These are phyloP conservation scores for Paramyrothecium roridum DNA, from an alignment of 2,329 filamentous ascomycete genomes.

Conservation along the genomic window DNA sequence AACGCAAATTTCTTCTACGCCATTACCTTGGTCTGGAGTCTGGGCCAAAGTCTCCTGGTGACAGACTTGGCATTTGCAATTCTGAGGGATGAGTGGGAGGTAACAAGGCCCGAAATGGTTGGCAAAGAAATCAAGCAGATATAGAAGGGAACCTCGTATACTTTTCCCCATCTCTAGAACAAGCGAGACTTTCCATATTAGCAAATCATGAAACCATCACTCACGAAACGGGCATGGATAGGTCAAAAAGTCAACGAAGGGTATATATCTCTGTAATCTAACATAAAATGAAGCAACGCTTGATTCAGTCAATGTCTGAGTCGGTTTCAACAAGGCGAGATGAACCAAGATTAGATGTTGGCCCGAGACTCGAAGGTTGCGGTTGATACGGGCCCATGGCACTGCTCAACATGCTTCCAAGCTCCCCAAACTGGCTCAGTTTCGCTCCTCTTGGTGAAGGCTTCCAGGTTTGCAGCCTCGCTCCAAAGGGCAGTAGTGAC, in stretches of 20 bases:
- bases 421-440: constrained; percentile 42
- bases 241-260: not conserved
- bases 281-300: constrained; percentile 1
- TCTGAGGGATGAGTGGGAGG: constrained; percentile 89
- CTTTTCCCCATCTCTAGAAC: too few relatives aligned
- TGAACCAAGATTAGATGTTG: constrained; percentile 6
- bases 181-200: too few relatives aligned
- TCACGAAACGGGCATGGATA: not conserved
- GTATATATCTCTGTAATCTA: constrained; percentile 9
- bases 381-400: constrained; percentile 23
- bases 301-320: constrained; percentile 28
- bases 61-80: constrained; percentile 87
- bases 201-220: too few relatives aligned
- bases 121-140: constrained; percentile 88
- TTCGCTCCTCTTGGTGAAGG: constrained; percentile 23
- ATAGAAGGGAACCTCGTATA: constrained; percentile 33
- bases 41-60: constrained; percentile 82
- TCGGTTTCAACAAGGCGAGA: constrained; percentile 30
- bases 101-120: constrained; percentile 83
- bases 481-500: constrained; percentile 41
- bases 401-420: constrained; percentile 41
- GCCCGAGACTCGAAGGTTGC: constrained; percentile 6
- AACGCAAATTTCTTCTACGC: constrained; percentile 99
- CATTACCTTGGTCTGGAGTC: constrained; percentile 96
- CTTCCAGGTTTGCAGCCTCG: constrained; percentile 40